Conservation (phyloP, 305 asterid genomes). For the Caryopteris hybrid region DNA sequence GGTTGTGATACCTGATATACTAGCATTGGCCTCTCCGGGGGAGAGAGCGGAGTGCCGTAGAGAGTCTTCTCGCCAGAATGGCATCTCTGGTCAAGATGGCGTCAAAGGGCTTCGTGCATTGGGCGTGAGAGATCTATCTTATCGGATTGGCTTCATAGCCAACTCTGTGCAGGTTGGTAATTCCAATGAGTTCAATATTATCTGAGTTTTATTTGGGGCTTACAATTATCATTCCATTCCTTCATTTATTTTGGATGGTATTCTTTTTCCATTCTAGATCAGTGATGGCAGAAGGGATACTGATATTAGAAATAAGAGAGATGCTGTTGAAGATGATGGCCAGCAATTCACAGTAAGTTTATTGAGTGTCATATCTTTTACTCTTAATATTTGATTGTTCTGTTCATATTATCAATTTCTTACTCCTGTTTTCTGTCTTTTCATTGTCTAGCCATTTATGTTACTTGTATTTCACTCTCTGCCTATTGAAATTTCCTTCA, state of each 20-base stretch:
- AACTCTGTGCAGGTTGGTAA: constrained; percentile 91
- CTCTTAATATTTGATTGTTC: background rate
- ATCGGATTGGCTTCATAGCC: constrained; percentile 96
- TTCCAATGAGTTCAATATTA: background rate
- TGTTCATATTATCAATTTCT: background rate
- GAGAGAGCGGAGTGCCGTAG: constrained; percentile 87
- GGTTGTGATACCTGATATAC: constrained; percentile 85
- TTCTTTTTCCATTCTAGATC: constrained; percentile 40
- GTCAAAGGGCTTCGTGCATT: constrained; percentile 89
- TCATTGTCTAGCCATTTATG: background rate
- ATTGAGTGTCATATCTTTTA: background rate
- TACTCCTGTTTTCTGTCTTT: background rate
- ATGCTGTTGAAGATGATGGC: constrained; percentile 68
- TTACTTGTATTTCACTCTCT: background rate
- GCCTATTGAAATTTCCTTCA: background rate
- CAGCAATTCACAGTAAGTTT: constrained; percentile 62
- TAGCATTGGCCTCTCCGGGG: constrained; percentile 89
- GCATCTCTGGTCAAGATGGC: constrained; percentile 66
- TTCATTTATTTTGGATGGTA: background rate
- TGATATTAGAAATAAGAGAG: constrained; percentile 72
- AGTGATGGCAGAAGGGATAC: constrained; percentile 75
- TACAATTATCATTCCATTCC: background rate
- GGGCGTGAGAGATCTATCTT: constrained; percentile 95
- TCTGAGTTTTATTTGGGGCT: background rate
- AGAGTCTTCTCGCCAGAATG: constrained; percentile 77